Evolutionary conservation across 176 grass and related monocot genomes (phyloP), one percentile per base, ranked within the genome.

Genomic region (Cenchrus purpureus): DNA sequence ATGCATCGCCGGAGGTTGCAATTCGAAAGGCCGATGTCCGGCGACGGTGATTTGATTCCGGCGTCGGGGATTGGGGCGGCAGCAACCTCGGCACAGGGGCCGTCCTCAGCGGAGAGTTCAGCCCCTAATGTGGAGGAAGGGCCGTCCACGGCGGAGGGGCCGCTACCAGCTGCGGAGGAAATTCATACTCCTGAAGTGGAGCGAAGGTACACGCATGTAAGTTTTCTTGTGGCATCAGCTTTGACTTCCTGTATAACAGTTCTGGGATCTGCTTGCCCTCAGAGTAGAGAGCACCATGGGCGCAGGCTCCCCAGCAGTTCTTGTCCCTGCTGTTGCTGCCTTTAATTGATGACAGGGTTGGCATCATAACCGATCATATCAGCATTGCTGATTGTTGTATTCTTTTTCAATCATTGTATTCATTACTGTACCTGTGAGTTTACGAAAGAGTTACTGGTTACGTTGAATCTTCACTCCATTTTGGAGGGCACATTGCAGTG

Each of bases 261-360:
- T 84, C 48, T 95, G 90, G 90, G 88, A 95, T 48, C 88, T 79
- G 0, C 90, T 95, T 42, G 42, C 87, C 4, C 89, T 90, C 12
- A 89, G 75, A 12, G 74, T 52, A 1, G 57, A 90, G 46, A 67
- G 56, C 65, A 31, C 25, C 31, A 17, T 86, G 7, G 77, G 6
- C 2, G 11, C 75, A 53, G 67, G 54, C 34, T 69, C 85, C 20
- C 76, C 80, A 16, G 53, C 80, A 12, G 53, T 83, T 55, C 76
- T 91, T 73, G 80, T 91, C 70, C 85, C 75, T 54, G 9, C 89
- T 15, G 81, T 87, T 29, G 61, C 79, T 55, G 89, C 75, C 63
- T 76, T 91, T 9, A 20, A 76, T 15, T 91, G 89, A 91, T 72
- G 76, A 56, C 45, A 25, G 15, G 66, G 44, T 52, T 57, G 42